These are phyloP conservation scores for Yamagishiella unicocca DNA, from an alignment of 139 green algal species.

Conservation along the genomic window DNA sequence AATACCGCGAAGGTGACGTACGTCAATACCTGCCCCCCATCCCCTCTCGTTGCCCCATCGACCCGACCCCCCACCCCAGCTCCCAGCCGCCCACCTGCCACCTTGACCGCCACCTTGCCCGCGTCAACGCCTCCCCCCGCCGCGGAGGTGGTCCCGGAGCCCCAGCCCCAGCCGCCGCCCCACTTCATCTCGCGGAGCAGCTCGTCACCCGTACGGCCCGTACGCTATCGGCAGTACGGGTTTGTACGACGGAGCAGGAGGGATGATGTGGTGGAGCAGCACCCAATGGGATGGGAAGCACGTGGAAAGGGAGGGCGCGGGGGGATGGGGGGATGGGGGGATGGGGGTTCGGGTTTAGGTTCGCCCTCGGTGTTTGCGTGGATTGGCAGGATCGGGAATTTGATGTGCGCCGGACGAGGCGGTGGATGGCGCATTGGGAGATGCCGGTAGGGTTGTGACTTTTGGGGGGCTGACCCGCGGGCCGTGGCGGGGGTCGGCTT, in stretches of 20 bases:
- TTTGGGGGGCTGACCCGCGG: too few relatives aligned
- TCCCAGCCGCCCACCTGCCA: background rate
- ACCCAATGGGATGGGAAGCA: too few relatives aligned
- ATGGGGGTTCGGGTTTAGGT: too few relatives aligned
- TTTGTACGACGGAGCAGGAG: background rate
- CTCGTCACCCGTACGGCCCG: conserved; percentile 16
- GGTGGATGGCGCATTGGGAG: too few relatives aligned
- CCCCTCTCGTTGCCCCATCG: background rate
- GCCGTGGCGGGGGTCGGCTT: too few relatives aligned
- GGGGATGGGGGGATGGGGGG: too few relatives aligned
- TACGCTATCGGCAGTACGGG: background rate
- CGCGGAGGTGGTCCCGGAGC: background rate
- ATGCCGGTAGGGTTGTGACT: too few relatives aligned
- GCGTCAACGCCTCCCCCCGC: conserved; percentile 26
- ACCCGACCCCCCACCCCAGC: background rate
- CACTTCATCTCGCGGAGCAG: conserved; percentile 5
- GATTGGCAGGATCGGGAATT: too few relatives aligned
- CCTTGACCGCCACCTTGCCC: background rate
- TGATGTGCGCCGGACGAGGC: too few relatives aligned
- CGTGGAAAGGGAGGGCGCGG: too few relatives aligned
- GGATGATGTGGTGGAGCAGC: background rate
- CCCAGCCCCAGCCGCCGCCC: conserved; percentile 41
- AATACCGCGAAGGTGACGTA: too few relatives aligned
- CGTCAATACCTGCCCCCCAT: background rate
- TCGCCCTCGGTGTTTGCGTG: too few relatives aligned